phyloP scores from a whole-genome alignment of 495 filamentous ascomycete species.

The Hypoxylon subgilvum region DNA sequence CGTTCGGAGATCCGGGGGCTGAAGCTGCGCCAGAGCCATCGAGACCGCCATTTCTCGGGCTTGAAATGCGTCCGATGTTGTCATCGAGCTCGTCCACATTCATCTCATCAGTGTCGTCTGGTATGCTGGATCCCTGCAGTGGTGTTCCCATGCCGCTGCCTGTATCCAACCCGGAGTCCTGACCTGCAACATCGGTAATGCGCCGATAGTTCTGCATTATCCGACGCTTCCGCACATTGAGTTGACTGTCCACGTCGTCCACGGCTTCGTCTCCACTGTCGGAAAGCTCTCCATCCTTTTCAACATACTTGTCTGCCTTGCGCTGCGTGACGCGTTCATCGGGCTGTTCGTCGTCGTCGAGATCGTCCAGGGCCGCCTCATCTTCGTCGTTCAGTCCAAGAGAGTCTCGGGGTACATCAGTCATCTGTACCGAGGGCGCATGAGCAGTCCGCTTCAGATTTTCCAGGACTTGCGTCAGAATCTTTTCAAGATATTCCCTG shows the following conservation, averaged over 20 bases:
- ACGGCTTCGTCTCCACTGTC: constrained; percentile 89
- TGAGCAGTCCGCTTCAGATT: constrained; percentile 89
- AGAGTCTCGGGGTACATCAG: constrained; percentile 81
- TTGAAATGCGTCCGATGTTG: too few relatives aligned
- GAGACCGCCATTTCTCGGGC: too few relatives aligned
- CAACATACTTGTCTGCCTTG: constrained; percentile 78
- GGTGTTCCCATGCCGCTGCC: constrained; percentile 56
- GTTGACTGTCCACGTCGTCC: constrained; percentile 72
- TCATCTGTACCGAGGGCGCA: constrained; percentile 92
- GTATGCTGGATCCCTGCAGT: constrained; percentile 52
- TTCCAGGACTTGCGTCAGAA: constrained; percentile 87
- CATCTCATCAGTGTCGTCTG: constrained; percentile 66
- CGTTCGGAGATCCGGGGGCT: too few relatives aligned
- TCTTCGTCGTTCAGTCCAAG: constrained; percentile 77
- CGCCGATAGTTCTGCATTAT: constrained; percentile 77
- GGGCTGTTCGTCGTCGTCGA: constrained; percentile 88
- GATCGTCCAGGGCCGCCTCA: constrained; percentile 85
- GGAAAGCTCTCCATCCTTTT: constrained; percentile 77
- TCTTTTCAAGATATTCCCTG: constrained; percentile 92
- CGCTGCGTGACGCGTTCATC: constrained; percentile 84
- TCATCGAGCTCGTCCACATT: constrained; percentile 66
- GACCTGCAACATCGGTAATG: constrained; percentile 70
- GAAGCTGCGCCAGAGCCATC: too few relatives aligned
- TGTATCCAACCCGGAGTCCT: constrained; percentile 65
- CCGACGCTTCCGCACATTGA: constrained; percentile 62